phyloP scores from a whole-genome alignment of 306 rosid species.

The Vigna mungo region DNA sequence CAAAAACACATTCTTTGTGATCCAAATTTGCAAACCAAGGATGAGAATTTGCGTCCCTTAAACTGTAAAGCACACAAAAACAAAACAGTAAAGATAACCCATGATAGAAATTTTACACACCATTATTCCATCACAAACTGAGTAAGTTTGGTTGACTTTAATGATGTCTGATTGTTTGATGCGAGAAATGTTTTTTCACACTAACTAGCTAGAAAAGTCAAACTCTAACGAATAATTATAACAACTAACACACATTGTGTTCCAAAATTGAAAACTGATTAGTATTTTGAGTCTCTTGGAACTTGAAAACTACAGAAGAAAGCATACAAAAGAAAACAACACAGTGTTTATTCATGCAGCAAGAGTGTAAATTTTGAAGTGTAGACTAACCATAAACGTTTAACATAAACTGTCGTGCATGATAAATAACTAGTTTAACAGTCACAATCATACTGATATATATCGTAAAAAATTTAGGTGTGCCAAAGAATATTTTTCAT shows the following conservation, averaged over 20 bases:
- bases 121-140: not conserved
- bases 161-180: not conserved
- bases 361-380: not conserved
- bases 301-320: not conserved
- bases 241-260: not conserved
- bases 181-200: no score
- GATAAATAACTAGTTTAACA: not conserved
- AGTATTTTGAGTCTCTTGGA: not conserved
- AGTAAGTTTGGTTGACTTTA: not conserved
- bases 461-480: no score
- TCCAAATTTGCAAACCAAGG: not conserved
- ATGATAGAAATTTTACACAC: no score
- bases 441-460: no score
- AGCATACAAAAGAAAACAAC: not conserved
- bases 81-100: slow-evolving; percentile 8
- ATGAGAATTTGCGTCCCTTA: not conserved
- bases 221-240: not conserved
- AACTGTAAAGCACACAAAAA: not conserved
- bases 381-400: no score
- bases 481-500: no score
- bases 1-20: not conserved
- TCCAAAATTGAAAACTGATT: slow-evolving; percentile 1
- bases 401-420: not conserved
- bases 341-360: not conserved
- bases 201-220: not conserved